Percentiles rank a stretch among this genome's conserved stretches.
Conservation (phyloP, 208 protist species). For the Porcisia deanei region DNA sequence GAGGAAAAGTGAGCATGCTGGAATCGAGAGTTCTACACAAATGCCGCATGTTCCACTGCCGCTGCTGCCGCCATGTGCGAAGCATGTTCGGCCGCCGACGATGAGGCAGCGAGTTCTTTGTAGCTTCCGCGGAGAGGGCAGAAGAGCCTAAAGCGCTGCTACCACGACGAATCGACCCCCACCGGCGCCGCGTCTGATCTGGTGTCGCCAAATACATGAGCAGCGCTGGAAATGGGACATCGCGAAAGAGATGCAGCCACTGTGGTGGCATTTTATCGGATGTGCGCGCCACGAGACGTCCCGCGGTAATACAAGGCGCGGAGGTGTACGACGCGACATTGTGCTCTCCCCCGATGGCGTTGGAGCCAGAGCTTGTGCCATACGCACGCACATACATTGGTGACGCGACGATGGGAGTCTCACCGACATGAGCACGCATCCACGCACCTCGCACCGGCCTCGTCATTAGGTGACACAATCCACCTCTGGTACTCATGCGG, state of each 20-base stretch:
- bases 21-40: neutral
- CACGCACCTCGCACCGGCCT: neutral
- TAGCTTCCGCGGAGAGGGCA: neutral
- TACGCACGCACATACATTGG: neutral
- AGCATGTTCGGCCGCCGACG: neutral
- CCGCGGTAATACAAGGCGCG: neutral
- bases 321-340: neutral
- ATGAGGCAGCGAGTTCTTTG: neutral
- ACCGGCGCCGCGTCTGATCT: conserved; percentile 17
- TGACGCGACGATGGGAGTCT: neutral
- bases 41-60: neutral
- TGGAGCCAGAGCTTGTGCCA: neutral
- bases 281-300: neutral
- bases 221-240: neutral
- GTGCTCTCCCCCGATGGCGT: neutral
- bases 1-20: neutral
- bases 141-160: neutral
- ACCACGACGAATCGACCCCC: conserved; percentile 1
- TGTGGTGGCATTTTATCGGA: neutral
- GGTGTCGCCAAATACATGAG: conserved; percentile 20
- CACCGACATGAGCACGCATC: neutral
- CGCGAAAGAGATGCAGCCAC: neutral
- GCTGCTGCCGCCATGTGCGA: conserved; percentile 33
- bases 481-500: neutral
- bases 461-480: conserved; percentile 1